phyloP scores from a whole-genome alignment of 176 grass and related monocot genomes.

The Panicum miliaceum region DNA sequence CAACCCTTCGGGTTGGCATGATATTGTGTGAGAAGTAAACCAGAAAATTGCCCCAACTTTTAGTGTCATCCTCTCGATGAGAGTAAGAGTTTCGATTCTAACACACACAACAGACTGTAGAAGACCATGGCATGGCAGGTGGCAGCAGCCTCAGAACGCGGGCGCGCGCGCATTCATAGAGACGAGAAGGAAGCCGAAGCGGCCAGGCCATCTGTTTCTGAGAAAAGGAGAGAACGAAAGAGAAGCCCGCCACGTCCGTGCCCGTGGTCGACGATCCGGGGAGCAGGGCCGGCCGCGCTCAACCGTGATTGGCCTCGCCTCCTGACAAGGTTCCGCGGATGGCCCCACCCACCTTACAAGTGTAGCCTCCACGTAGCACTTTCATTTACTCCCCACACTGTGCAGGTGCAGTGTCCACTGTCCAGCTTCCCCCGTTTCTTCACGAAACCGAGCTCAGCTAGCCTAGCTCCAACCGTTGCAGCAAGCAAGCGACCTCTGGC shows the following conservation, averaged over 20 bases:
- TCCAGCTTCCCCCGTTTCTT: neutral
- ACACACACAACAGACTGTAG: too few relatives aligned
- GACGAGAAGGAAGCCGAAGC: too few relatives aligned
- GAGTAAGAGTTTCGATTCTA: too few relatives aligned
- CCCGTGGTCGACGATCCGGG: neutral
- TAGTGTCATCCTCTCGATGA: too few relatives aligned
- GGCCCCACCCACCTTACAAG: neutral
- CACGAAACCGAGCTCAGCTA: neutral
- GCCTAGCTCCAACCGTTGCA: too few relatives aligned
- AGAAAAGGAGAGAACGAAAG: neutral
- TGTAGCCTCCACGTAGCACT: neutral
- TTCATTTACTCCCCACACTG: neutral
- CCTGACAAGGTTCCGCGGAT: neutral
- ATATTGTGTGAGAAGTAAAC: too few relatives aligned
- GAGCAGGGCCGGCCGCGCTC: neutral
- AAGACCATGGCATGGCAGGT: too few relatives aligned
- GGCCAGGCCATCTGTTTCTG: neutral
- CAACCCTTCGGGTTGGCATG: too few relatives aligned
- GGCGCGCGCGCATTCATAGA: too few relatives aligned
- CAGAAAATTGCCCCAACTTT: too few relatives aligned
- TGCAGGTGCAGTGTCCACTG: neutral
- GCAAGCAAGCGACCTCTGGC: neutral
- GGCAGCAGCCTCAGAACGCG: too few relatives aligned
- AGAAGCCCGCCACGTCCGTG: neutral
- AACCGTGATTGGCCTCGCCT: neutral